Percentiles rank a stretch among this genome's conserved stretches.
Evolutionary conservation across 2,329 filamentous ascomycete species (phyloP).

Genomic region (Alternaria triticimaculans): DNA sequence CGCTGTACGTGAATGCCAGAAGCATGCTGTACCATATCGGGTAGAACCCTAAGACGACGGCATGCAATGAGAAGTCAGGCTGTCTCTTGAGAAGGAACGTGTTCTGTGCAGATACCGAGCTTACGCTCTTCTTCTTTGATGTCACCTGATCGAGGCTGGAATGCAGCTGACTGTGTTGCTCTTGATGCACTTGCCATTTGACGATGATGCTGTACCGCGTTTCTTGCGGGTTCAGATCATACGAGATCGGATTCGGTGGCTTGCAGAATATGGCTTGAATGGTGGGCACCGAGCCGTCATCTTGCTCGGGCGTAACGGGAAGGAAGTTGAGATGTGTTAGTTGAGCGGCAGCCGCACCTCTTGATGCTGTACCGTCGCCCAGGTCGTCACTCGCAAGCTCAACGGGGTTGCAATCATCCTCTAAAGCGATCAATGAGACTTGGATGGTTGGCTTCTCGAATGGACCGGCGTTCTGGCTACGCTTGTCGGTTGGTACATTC

Average conservation of each 20-base stretch:
- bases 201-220: slow-evolving; percentile 77
- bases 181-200: slow-evolving; percentile 78
- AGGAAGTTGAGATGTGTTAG: slow-evolving; percentile 79
- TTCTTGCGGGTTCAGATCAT: slow-evolving; percentile 63
- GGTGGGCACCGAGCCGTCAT: slow-evolving; percentile 66
- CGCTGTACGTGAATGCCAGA: slow-evolving; percentile 75
- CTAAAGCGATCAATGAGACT: slow-evolving; percentile 35
- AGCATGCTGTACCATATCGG: slow-evolving; percentile 74
- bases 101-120: slow-evolving; percentile 41
- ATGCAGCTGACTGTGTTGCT: slow-evolving; percentile 68
- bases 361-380: slow-evolving; percentile 28
- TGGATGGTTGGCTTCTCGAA: slow-evolving; percentile 49
- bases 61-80: slow-evolving; percentile 72
- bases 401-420: slow-evolving; percentile 42
- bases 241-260: slow-evolving; percentile 48
- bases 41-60: slow-evolving; percentile 72
- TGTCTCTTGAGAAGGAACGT: slow-evolving; percentile 59
- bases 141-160: slow-evolving; percentile 79
- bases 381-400: slow-evolving; percentile 33
- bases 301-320: slow-evolving; percentile 67
- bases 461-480: slow-evolving; percentile 54
- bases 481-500: slow-evolving; percentile 66
- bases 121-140: slow-evolving; percentile 65
- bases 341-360: slow-evolving; percentile 39
- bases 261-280: slow-evolving; percentile 77